A percentile compares a stretch with the other conserved stretches of the same genome.
phyloP scores from a whole-genome alignment of 108 stramenopile species.

The Chaetoceros tenuissimus region DNA sequence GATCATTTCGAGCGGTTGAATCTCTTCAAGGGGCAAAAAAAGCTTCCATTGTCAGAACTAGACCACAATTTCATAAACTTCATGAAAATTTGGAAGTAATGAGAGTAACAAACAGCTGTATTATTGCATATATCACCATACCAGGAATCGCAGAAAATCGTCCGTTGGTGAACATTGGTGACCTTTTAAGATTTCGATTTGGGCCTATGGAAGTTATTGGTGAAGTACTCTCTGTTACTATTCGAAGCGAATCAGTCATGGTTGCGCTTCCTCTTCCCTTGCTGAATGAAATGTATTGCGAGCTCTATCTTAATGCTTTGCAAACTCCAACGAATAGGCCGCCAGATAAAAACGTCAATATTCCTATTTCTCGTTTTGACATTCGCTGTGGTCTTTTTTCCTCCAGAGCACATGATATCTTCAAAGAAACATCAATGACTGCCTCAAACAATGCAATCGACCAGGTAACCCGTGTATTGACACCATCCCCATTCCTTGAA shows the following conservation, averaged over 20 bases:
- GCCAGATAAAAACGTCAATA: background rate
- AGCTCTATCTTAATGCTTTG: background rate
- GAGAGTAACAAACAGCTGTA: background rate
- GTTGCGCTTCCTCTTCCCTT: background rate
- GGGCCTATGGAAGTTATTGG: background rate
- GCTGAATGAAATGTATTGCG: background rate
- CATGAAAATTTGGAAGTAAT: background rate
- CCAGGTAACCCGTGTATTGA: background rate
- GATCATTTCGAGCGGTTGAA: background rate
- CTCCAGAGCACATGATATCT: background rate
- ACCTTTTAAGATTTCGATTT: background rate
- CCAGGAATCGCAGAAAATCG: conserved; percentile 1
- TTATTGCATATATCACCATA: background rate
- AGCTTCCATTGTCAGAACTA: background rate
- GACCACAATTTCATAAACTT: background rate
- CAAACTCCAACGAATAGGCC: background rate
- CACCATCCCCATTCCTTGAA: background rate
- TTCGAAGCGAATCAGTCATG: background rate
- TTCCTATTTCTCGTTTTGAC: background rate
- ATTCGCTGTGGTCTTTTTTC: background rate
- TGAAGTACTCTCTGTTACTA: background rate
- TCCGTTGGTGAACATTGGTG: background rate
- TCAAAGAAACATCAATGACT: background rate
- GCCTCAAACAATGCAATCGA: background rate
- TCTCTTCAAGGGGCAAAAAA: background rate